A percentile compares a stretch with the other conserved stretches of the same genome.
Conservation (phyloP, 352 stramenopile species). For the Blastocystis sp. region DNA sequence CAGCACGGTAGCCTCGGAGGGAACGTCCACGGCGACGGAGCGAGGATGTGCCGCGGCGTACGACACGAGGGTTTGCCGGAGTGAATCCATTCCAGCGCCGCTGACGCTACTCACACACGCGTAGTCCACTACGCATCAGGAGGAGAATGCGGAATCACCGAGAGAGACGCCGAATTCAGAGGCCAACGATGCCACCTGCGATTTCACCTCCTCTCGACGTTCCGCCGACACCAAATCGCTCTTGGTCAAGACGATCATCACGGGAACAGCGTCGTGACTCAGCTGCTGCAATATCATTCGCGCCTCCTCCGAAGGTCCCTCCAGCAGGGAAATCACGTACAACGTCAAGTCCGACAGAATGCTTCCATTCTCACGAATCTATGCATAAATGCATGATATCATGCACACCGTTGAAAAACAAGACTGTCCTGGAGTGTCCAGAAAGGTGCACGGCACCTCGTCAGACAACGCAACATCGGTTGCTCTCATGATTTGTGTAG, state of each 20-base stretch:
- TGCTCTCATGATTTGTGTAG: constrained; percentile 59
- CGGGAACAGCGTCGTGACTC: neutral
- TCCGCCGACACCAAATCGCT: constrained; percentile 39
- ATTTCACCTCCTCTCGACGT: neutral
- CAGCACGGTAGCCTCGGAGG: constrained; percentile 35
- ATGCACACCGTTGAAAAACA: constrained; percentile 36
- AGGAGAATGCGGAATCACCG: neutral
- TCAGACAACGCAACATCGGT: neutral
- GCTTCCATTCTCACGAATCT: constrained; percentile 71
- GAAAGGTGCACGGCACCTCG: constrained; percentile 24
- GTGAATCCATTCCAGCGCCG: neutral
- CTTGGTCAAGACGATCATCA: constrained; percentile 62
- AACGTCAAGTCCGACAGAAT: constrained; percentile 48
- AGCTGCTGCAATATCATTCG: constrained; percentile 40
- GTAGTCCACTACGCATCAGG: constrained; percentile 31
- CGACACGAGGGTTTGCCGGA: constrained; percentile 17
- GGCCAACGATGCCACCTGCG: neutral
- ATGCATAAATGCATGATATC: neutral
- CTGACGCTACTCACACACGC: constrained; percentile 14
- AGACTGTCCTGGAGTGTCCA: constrained; percentile 59
- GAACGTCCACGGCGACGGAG: constrained; percentile 17
- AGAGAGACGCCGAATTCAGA: neutral
- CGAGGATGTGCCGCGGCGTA: neutral
- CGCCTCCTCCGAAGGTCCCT: constrained; percentile 55
- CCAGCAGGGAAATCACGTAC: constrained; percentile 52